Evolutionary conservation across 2,329 filamentous ascomycete genomes (phyloP), one percentile per base, ranked within the genome.

Genomic region (Chrysosporium keratinophilum): DNA sequence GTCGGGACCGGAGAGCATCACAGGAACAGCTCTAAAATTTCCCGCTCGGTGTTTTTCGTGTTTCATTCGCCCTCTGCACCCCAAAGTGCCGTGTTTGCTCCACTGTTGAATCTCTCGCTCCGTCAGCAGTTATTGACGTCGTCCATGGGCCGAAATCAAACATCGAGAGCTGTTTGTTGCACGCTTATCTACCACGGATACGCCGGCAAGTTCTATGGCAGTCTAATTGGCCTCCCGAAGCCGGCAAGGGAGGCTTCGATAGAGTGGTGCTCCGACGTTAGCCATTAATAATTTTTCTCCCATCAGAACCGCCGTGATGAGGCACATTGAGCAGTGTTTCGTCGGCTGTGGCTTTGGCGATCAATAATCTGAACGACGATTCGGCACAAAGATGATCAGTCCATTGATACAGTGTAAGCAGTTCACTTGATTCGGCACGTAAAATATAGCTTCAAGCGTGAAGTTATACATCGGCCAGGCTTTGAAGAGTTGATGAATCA

Each of bases 1-100:
- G 41, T 50, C 47, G 47, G 47, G 33, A 3, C 17, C 17, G 10
- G 5, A 33, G 20, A 9, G 23, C 37, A 41, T 50, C 48, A 43
- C 48, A 50, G 46, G 40, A 50, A 43, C 48, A 50, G 37, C 48
- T 40, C 20, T 40, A 33, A 31, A 28, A 5, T 49, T 40, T 49
- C 46, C 15, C 19, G 4, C 11, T 6, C 35, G 10, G 12, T 9
- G 28, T 17, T 40, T 34, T 12, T 47, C 37, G 33, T 10, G 6
- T 48, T 35, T 19, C 45, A 49, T 49, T 49, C 46, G 46, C 45
- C 39, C 34, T 39, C 9, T 47, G 11, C 15, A 15, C 33, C 37
- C 17, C 14, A 46, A 14, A 46, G 14, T 1, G 14, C 43, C 17
- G 17, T 28, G 20, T 2, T 20, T 12, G 17, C 45, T 48, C 45